Conservation (phyloP, 306 rosid genomes). For the Gillenia trifoliata region DNA sequence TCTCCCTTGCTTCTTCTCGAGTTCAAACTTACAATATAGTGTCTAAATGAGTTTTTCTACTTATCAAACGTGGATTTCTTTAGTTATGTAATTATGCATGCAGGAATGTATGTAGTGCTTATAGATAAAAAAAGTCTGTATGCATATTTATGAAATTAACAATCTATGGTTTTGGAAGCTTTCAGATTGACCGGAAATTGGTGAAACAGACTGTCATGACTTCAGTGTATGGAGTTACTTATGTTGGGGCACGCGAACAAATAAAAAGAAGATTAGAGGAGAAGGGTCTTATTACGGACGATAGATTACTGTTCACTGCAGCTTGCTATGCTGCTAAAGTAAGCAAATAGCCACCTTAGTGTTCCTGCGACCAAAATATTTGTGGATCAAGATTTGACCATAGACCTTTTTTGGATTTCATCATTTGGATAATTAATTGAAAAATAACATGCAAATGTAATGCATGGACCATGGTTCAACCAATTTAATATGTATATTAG, state of each 20-base stretch:
- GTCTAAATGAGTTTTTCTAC: neutral
- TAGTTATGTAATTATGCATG: neutral
- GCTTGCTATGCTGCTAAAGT: slow-evolving; percentile 88
- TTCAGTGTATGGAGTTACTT: slow-evolving; percentile 88
- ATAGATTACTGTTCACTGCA: slow-evolving; percentile 54
- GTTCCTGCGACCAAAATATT: neutral
- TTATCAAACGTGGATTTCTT: slow-evolving; percentile 7
- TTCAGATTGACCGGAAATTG: slow-evolving; percentile 84
- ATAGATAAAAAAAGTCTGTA: neutral
- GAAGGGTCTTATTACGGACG: slow-evolving; percentile 73
- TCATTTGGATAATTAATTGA: neutral
- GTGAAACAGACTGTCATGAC: slow-evolving; percentile 93
- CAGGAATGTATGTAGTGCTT: neutral
- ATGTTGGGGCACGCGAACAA: slow-evolving; percentile 84
- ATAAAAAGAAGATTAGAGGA: slow-evolving; percentile 80
- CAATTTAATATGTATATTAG: too few relatives aligned
- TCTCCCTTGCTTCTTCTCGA: slow-evolving; percentile 8
- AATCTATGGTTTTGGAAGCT: slow-evolving; percentile 23
- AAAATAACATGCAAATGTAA: neutral
- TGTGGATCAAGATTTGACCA: neutral
- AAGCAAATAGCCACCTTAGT: slow-evolving; percentile 19
- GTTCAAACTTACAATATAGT: slow-evolving; percentile 13
- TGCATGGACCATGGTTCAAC: neutral
- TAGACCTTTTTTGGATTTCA: slow-evolving; percentile 1
- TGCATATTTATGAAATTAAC: neutral